Percentiles rank a stretch among this genome's conserved stretches.
phyloP scores from a whole-genome alignment of 2,329 filamentous ascomycete species.

The Whalleya microplaca region DNA sequence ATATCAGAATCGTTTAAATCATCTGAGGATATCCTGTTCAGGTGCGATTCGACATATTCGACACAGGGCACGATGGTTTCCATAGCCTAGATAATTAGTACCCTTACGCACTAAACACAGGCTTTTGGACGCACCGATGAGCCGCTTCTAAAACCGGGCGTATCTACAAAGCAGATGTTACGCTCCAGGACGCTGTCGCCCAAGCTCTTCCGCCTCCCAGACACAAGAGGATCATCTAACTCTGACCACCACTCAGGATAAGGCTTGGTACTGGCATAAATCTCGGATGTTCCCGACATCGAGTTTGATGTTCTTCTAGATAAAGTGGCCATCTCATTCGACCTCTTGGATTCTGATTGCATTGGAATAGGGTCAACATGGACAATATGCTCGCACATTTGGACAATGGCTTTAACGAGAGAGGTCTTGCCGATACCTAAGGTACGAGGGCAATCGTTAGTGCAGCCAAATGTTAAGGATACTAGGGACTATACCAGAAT shows the following conservation, averaged over 20 bases:
- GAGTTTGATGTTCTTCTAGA: slow-evolving; percentile 32
- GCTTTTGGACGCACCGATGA: slow-evolving; percentile 51
- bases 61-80: slow-evolving; percentile 64
- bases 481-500: slow-evolving; percentile 59
- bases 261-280: slow-evolving; percentile 79
- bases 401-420: slow-evolving; percentile 84
- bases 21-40: slow-evolving; percentile 66
- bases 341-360: slow-evolving; percentile 25
- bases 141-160: slow-evolving; percentile 63
- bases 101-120: background rate
- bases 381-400: slow-evolving; percentile 87
- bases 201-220: slow-evolving; percentile 69
- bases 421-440: slow-evolving; percentile 86
- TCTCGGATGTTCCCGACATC: slow-evolving; percentile 60
- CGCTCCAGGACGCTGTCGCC: slow-evolving; percentile 82
- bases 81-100: slow-evolving; percentile 41
- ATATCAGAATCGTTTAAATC: slow-evolving; percentile 75
- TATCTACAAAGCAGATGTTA: slow-evolving; percentile 94
- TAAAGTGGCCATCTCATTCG: slow-evolving; percentile 11
- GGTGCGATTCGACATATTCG: slow-evolving; percentile 73
- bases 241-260: slow-evolving; percentile 92
- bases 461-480: slow-evolving; percentile 15
- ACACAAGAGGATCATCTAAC: slow-evolving; percentile 64
- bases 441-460: slow-evolving; percentile 13
- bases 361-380: slow-evolving; percentile 75